Percentiles rank a stretch among this genome's conserved stretches.
phyloP scores from a whole-genome alignment of 495 filamentous ascomycete species.

The Xylaria scruposa region DNA sequence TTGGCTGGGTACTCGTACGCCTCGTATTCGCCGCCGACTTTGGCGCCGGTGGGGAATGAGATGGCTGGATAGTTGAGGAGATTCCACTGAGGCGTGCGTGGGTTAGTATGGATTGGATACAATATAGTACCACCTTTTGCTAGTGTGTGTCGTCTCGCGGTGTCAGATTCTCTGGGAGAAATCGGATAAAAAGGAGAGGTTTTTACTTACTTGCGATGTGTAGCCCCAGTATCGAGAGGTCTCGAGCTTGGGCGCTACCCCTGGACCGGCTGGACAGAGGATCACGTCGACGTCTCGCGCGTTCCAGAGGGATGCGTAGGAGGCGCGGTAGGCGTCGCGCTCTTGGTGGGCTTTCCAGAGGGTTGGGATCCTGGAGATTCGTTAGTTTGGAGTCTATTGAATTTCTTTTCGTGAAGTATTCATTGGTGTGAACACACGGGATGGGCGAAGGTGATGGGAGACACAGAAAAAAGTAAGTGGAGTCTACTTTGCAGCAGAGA shows the following conservation, averaged over 20 bases:
- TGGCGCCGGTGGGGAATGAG: slow-evolving; percentile 60
- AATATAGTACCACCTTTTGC: no score
- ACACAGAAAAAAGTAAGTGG: background rate
- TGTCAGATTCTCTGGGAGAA: no score
- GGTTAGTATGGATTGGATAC: no score
- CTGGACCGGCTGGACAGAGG: slow-evolving; percentile 66
- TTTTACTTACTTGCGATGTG: slow-evolving; percentile 53
- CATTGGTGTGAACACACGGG: background rate
- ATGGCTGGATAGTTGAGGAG: slow-evolving; percentile 69
- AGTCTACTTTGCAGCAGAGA: background rate
- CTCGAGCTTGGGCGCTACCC: slow-evolving; percentile 65
- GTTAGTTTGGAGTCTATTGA: background rate
- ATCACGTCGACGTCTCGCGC: slow-evolving; percentile 67
- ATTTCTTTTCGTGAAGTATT: background rate
- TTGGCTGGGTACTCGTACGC: slow-evolving; percentile 50
- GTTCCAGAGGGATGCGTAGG: slow-evolving; percentile 68
- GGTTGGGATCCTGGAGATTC: slow-evolving; percentile 32
- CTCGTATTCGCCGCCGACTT: slow-evolving; percentile 39
- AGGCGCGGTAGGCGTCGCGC: slow-evolving; percentile 63
- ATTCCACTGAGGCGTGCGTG: slow-evolving; percentile 64
- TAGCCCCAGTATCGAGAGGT: slow-evolving; percentile 74
- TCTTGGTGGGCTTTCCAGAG: slow-evolving; percentile 43
- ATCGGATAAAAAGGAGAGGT: no score
- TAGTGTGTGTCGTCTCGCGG: no score
- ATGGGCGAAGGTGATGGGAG: no score